phyloP scores from a whole-genome alignment of 2,329 filamentous ascomycete genomes.

The Stachybotrys elegans region DNA sequence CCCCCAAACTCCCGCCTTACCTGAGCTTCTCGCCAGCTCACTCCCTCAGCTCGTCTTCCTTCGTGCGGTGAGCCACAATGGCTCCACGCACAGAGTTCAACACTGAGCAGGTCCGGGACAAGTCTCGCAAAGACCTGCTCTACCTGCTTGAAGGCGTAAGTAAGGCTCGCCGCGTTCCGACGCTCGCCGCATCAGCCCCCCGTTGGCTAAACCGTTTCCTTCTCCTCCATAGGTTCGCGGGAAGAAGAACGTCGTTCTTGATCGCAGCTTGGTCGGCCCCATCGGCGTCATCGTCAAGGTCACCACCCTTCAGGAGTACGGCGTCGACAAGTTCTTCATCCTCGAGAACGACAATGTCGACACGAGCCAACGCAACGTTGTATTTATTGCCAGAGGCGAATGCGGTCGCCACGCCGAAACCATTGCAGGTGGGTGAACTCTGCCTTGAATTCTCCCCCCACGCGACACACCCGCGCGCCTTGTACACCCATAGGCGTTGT shows the following conservation, averaged over 20 bases:
- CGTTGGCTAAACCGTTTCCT: slow-evolving; percentile 6
- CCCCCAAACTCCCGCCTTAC: slow-evolving; percentile 11
- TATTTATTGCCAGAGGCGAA: slow-evolving; percentile 90
- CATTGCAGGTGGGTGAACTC: slow-evolving; percentile 71
- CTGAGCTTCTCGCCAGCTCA: slow-evolving; percentile 10
- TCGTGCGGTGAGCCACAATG: slow-evolving; percentile 51
- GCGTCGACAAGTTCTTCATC: slow-evolving; percentile 95
- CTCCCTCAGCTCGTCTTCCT: slow-evolving; percentile 5
- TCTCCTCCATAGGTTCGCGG: slow-evolving; percentile 71
- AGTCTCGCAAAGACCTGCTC: slow-evolving; percentile 82
- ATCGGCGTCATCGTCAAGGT: slow-evolving; percentile 92
- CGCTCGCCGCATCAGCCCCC: slow-evolving; percentile 6
- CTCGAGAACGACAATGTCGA: slow-evolving; percentile 95
- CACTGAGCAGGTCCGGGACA: slow-evolving; percentile 70
- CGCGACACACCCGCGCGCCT: no score
- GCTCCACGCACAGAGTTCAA: slow-evolving; percentile 67
- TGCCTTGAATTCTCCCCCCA: neutral
- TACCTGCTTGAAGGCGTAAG: slow-evolving; percentile 92
- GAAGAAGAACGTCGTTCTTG: slow-evolving; percentile 97
- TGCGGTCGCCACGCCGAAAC: slow-evolving; percentile 76
- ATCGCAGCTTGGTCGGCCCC: slow-evolving; percentile 82
- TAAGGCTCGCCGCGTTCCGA: slow-evolving; percentile 30
- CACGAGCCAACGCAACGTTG: slow-evolving; percentile 87
- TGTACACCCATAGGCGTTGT: no score
- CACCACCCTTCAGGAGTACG: slow-evolving; percentile 91